Base-by-base conservation (phyloP, 2,329 filamentous ascomycete species). In the Cyphellophora europaea region DNA sequence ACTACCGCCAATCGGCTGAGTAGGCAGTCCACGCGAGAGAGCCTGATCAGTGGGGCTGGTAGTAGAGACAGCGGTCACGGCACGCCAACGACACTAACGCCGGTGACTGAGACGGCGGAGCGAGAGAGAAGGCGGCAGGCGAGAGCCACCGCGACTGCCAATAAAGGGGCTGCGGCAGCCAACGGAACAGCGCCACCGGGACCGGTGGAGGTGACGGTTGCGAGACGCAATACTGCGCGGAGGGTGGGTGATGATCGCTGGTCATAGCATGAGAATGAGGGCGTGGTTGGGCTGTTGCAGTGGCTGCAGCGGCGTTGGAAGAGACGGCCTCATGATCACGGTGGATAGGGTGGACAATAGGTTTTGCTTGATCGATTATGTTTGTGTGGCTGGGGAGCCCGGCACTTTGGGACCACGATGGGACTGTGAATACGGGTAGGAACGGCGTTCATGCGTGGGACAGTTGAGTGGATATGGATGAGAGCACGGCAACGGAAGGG, bases 11-110 rank as follows among this genome's bases (percentile, higher is more conserved):
- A 33, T 11, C 36, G 47, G 16, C 40, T 49, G 5, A 47, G 44
- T 4, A 28, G 47, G 30, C 47, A 48, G 30, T 45, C 45, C 16
- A 49, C 47, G n/a, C 38, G 45, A 25, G 47, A 49, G 29, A 44
- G 41, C 12, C 46, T 49, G 36, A 41, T 38, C 15, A 18, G 16
- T 16, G 19, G 34, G 8, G 16, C 34, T 3, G 29, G 35, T 14
- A 34, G 39, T 19, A 38, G 41, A 23, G 32, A 46, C 17, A 42
- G 40, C 15, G 43, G 38, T 37, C 36, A 33, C 17, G 33, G 38
- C 12, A 41, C 32, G 17, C 36, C 36, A 5, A 23, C 17, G 4
- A 38, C 37, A 15, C 29, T 47, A 18, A 48, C 44, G 10, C 47
- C 47, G 4, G 43, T 46, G 5, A 25, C 39, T 10, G 45, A 49